Base-by-base conservation (phyloP, 2,329 filamentous ascomycete species). In the Dendrostoma leiphaemia region DNA sequence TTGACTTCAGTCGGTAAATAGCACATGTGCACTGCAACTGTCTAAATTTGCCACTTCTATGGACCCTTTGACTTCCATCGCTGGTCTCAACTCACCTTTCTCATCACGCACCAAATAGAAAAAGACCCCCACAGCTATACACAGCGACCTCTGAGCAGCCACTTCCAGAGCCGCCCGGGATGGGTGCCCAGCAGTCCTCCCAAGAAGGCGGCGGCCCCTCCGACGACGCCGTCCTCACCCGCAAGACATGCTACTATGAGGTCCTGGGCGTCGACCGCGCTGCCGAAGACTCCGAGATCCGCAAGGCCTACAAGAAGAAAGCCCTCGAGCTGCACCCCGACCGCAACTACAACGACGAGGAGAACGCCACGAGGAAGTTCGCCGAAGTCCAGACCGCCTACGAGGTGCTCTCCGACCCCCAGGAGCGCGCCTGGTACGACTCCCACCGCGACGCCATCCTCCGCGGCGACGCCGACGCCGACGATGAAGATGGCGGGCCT, bases 351-450 rank as follows among this genome's bases (percentile, higher is more conserved):
- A 87, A 89, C 63, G 87, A 97, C 66, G 86, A 88, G 58, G 91
- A 95, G 64, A 82, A 85, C 59, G 86, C 93, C 2, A 99, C 94
- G 1, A 82, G 79, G 61, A 84, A 86, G 49, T 99, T 99, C 68
- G 91, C 94, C 47, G 91, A 97, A 67, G 81, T 97, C 26, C 93
- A 97, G 69, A 82, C 91, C 32, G 94, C 94, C 44, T 96, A 99
- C 69, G 91, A 97, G 69, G 84, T 99, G n/a, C 82, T 99, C 1
- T 96, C 92, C 2, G 94, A 99, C 69, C 86, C 91, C 10, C 93
- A 99, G 68, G 94, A 99, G 70, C 85, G 94, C 62, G 88, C 92
- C 29, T 99, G 94, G 94, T 99, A 99, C 74, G 93, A 99, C 72
- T 91, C 91, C 3, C 94, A 99, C 67, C 87, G 91, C 57, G 86